Evolutionary conservation across 257 asterid species (phyloP).

Genomic region (Plantago elongata): DNA sequence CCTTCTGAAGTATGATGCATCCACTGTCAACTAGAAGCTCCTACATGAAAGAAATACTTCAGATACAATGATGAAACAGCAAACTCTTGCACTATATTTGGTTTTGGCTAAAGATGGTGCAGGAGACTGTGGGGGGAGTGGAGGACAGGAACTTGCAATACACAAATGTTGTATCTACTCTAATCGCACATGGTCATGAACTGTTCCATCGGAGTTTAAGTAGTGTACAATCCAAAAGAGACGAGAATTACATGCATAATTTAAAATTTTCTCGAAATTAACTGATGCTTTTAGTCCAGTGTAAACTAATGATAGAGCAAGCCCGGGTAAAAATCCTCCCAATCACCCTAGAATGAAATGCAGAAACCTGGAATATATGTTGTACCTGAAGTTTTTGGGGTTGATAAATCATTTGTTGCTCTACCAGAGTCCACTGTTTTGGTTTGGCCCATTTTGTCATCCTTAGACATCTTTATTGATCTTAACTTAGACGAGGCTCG

Average conservation of each 20-base stretch:
- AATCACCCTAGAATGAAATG: no score
- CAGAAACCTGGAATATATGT: constrained; percentile 4
- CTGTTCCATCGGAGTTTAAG: no score
- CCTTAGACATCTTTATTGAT: constrained; percentile 57
- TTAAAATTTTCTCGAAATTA: no score
- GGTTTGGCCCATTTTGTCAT: constrained; percentile 31
- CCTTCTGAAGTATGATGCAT: neutral
- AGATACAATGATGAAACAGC: neutral
- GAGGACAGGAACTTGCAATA: no score
- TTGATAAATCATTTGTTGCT: constrained; percentile 43
- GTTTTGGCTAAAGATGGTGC: no score
- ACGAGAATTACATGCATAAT: no score
- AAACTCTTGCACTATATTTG: neutral
- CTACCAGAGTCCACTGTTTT: constrained; percentile 37
- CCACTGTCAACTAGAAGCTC: neutral
- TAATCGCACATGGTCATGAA: no score
- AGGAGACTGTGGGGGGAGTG: no score
- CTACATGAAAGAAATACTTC: neutral
- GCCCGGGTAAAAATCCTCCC: neutral
- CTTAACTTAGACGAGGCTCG: constrained; percentile 68
- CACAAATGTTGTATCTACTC: no score
- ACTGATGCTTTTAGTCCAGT: no score
- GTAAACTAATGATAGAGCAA: neutral
- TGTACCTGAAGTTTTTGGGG: constrained; percentile 70
- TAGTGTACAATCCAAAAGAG: no score